phyloP scores from a whole-genome alignment of 2,329 filamentous ascomycete genomes.

The Epichloe typhina region DNA sequence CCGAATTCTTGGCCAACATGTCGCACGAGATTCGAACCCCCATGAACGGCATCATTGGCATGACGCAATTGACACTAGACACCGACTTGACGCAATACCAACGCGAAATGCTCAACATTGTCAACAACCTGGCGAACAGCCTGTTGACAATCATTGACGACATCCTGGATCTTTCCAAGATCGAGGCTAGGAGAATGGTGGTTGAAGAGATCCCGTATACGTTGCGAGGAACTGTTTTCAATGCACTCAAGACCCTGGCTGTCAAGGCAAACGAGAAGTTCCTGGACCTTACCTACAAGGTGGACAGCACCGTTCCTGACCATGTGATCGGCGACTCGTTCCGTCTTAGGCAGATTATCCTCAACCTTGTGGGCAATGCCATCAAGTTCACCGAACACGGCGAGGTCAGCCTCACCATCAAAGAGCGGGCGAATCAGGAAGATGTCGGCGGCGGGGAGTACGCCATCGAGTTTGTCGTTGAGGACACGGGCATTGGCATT shows the following conservation, averaged over 20 bases:
- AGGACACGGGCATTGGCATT: constrained; percentile 94
- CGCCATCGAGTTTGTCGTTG: constrained; percentile 88
- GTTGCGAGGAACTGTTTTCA: constrained; percentile 87
- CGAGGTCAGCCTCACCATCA: constrained; percentile 89
- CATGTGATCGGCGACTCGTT: constrained; percentile 95
- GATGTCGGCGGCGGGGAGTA: constrained; percentile 62
- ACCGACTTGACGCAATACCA: constrained; percentile 91
- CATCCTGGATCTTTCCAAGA: constrained; percentile 61
- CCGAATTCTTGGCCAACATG: constrained; percentile 97
- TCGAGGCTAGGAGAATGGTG: constrained; percentile 95
- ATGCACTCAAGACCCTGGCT: constrained; percentile 90
- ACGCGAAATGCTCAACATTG: constrained; percentile 96
- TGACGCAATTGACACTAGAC: constrained; percentile 93
- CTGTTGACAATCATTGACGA: constrained; percentile 92
- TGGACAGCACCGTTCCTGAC: constrained; percentile 86
- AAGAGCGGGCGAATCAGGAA: constrained; percentile 48
- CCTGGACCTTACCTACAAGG: constrained; percentile 82
- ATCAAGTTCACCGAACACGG: constrained; percentile 99
- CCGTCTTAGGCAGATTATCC: constrained; percentile 87
- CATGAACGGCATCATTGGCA: constrained; percentile 95
- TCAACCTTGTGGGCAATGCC: constrained; percentile 93
- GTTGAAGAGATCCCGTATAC: constrained; percentile 98
- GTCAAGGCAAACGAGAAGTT: constrained; percentile 95
- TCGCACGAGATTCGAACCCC: constrained; percentile 95
- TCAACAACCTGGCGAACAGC: constrained; percentile 93